phyloP scores from a whole-genome alignment of 768 basidiomycete genomes.

The Amanita pallidorosea region DNA sequence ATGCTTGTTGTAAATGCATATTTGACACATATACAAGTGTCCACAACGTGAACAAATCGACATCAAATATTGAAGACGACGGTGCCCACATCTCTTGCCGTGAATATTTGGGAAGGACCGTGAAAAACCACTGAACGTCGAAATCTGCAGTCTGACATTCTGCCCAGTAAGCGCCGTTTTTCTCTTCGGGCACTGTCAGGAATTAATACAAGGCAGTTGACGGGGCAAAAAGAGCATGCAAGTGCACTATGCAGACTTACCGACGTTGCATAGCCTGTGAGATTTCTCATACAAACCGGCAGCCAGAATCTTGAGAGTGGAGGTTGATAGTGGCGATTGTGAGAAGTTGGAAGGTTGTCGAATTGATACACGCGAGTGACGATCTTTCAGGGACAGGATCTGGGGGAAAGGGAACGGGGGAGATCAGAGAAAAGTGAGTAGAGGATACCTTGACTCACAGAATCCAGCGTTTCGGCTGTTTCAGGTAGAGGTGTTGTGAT shows the following conservation, averaged over 20 bases:
- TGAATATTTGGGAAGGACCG: constrained; percentile 25
- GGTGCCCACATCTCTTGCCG: constrained; percentile 21
- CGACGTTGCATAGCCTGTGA: constrained; percentile 1
- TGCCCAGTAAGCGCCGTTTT: constrained; percentile 21
- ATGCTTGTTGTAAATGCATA: constrained; percentile 32
- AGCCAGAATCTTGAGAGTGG: constrained; percentile 2
- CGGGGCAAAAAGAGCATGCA: too few relatives aligned
- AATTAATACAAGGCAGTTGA: background rate
- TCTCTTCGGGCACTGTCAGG: constrained; percentile 11
- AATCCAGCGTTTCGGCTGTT: constrained; percentile 1
- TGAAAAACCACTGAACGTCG: constrained; percentile 34
- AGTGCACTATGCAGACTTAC: constrained; percentile 16
- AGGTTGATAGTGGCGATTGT: constrained; percentile 6
- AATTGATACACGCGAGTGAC: background rate
- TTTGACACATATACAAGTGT: constrained; percentile 38
- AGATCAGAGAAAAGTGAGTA: background rate
- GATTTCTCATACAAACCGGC: constrained; percentile 7
- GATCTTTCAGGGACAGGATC: background rate
- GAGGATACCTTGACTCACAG: background rate
- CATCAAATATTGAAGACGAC: constrained; percentile 24
- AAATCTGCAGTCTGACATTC: constrained; percentile 32
- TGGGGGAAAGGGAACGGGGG: background rate
- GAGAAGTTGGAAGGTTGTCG: background rate
- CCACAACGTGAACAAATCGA: constrained; percentile 35
- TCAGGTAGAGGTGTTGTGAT: constrained; percentile 43